Evolutionary conservation across 2,329 filamentous ascomycete species (phyloP), one percentile per base, ranked within the genome.

Genomic region (Diaporthe velutina): DNA sequence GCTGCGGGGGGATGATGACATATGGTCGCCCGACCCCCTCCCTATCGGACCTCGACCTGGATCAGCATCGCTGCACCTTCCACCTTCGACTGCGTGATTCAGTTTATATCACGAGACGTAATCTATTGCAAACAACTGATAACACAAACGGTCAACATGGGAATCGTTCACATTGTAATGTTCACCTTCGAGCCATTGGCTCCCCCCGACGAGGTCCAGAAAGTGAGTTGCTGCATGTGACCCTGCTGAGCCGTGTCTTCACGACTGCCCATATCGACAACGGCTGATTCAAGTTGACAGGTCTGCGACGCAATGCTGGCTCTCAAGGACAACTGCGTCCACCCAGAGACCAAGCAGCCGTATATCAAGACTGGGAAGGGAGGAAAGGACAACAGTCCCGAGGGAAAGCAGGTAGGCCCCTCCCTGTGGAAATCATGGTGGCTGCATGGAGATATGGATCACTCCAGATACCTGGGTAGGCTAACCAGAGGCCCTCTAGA

Each of bases 161-260:
- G 90, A 0, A 86, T 94, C 78, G 85, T 90, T n/a, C 93, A 94
- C 80, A 88, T 94, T 68, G 92, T 94, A 4, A 84, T 93, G 35
- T 92, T 94, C 79, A 86, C 90, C 76, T 93, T 93, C 85, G 92
- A 92, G 79, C 81, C 89, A 0, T 83, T 84, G 0, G 81, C 86
- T 2, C 84, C 85, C 1, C 78, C 85, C 0, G 86, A 87, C 22
- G 84, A 88, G 42, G 84, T 93, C 10, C 84, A 89, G 77, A 87
- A 90, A 78, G 93, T 93, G 83, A 60, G 87, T 83, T 42, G 58
- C 28, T 19, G n/a, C 38, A n/a, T 64, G 7, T 12, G 17, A 13
- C 54, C 7, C 54, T 33, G 4, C 33, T 45, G 75, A 73, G 28
- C 40, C 22, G 28, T 7, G 28, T 25, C 67, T 6, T 45, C 50